Base-by-base conservation (phyloP, 441 rosid species). In the Populus hybrid region DNA sequence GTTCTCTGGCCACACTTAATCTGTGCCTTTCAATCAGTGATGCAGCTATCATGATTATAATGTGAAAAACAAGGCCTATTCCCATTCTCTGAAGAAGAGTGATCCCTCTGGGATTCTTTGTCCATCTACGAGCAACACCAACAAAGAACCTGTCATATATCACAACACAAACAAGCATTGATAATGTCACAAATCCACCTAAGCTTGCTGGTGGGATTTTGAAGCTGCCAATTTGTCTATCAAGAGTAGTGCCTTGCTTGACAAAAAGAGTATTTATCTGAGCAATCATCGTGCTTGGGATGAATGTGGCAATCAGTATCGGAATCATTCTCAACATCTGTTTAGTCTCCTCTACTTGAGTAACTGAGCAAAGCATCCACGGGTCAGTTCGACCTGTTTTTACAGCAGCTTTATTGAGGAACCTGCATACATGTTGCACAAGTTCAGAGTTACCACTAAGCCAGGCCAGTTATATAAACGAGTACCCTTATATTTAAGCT, bases 281-380 rank as follows among this genome's bases (percentile, higher is more conserved):
- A 69, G 97, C 95, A 8, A 88, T 0, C 92, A 90, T 89, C 36
- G 89, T 85, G 88, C 92, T 89, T 0, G 97, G 99, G 28, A 95
- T 82, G 23, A 93, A 88, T 1, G 97, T 91, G 11, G 93, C 82
- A 24, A 89, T 11, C 79, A 87, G 65, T 72, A 93, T 84, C 2
- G 97, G 98, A 61, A 93, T 78, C 99, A 93, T 93, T 82, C 90
- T 79, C 73, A 95, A 32, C 94, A 95, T 93, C 69, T 93, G 97
- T 69, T 95, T 93, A 2, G 97, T 91, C 83, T 95, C 99, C 80
- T 95, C 97, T 0, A 95, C 97, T 87, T 91, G 93, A 16, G 97
- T 93, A 26, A 90, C 91, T 5, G 95, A 57, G 81, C 97, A 88
- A 9, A 92, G 79, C 81, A 79, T 82, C 95, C 95, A 93, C 9